Evolutionary conservation across 2,329 filamentous ascomycete genomes (phyloP).

Genomic region (Fusarium concolor): DNA sequence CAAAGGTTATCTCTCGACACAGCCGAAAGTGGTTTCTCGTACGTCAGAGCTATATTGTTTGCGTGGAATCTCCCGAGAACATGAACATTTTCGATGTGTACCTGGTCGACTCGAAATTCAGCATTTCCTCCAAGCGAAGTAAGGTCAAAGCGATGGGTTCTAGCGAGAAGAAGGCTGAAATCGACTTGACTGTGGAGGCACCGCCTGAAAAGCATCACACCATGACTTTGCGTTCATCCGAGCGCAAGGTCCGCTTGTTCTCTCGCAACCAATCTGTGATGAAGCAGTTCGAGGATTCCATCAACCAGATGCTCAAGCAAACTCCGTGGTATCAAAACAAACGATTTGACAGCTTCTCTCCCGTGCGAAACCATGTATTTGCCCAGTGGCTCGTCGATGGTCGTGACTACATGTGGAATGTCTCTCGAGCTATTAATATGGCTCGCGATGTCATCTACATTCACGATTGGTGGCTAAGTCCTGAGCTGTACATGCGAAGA

Average conservation of each 20-base stretch:
- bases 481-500: slow-evolving; percentile 93
- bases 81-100: slow-evolving; percentile 99
- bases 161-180: slow-evolving; percentile 68
- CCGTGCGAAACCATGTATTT: slow-evolving; percentile 85
- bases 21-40: slow-evolving; percentile 97
- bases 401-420: slow-evolving; percentile 99
- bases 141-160: slow-evolving; percentile 65
- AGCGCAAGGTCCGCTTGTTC: slow-evolving; percentile 90
- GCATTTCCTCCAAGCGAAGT: slow-evolving; percentile 78
- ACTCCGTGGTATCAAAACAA: slow-evolving; percentile 87
- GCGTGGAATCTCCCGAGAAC: slow-evolving; percentile 97
- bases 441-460: slow-evolving; percentile 98
- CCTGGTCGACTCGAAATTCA: slow-evolving; percentile 90
- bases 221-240: slow-evolving; percentile 88
- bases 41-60: slow-evolving; percentile 97
- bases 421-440: slow-evolving; percentile 95
- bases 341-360: slow-evolving; percentile 93
- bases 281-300: slow-evolving; percentile 93
- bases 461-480: slow-evolving; percentile 99
- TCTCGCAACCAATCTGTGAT: slow-evolving; percentile 91
- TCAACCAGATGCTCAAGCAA: slow-evolving; percentile 83
- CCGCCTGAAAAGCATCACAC: slow-evolving; percentile 77
- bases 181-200: slow-evolving; percentile 56
- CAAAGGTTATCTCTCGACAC: slow-evolving; percentile 83
- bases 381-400: slow-evolving; percentile 98